Evolutionary conservation across 257 asterid genomes (phyloP).

Genomic region (Solanum pimpinellifolium): DNA sequence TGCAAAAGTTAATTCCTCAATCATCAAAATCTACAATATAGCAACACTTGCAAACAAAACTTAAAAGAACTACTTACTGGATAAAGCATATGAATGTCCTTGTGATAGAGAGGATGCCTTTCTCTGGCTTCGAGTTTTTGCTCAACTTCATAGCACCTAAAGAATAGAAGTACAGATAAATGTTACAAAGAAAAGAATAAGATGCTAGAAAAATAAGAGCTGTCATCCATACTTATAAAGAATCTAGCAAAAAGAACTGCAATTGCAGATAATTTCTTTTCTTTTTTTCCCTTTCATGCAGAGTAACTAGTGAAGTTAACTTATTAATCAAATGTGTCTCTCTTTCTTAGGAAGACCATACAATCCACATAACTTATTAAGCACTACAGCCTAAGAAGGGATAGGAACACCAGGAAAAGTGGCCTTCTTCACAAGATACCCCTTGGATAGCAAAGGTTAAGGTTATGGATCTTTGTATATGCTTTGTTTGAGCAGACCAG

Average conservation of each 20-base stretch:
- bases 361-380: not conserved
- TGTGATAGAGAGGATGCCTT: conserved; percentile 76
- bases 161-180: not conserved
- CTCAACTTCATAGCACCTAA: conserved; percentile 84
- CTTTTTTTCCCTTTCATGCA: not conserved
- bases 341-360: not conserved
- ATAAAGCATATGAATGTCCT: conserved; percentile 68
- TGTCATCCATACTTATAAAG: not conserved
- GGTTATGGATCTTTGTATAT: not conserved
- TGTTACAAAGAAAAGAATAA: not conserved
- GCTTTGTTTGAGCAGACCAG: not conserved
- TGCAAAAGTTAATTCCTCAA: conserved; percentile 24
- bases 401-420: not conserved
- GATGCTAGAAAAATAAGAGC: not conserved
- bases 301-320: not conserved
- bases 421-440: not conserved
- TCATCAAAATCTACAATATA: not conserved
- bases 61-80: conserved; percentile 39
- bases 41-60: not conserved
- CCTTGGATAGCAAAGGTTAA: not conserved
- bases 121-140: conserved; percentile 77
- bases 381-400: not conserved
- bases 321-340: not conserved
- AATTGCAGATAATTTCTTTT: not conserved
- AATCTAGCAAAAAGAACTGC: not conserved